Evolutionary conservation across 306 rosid species (phyloP).

Genomic region (Fagus crenata): DNA sequence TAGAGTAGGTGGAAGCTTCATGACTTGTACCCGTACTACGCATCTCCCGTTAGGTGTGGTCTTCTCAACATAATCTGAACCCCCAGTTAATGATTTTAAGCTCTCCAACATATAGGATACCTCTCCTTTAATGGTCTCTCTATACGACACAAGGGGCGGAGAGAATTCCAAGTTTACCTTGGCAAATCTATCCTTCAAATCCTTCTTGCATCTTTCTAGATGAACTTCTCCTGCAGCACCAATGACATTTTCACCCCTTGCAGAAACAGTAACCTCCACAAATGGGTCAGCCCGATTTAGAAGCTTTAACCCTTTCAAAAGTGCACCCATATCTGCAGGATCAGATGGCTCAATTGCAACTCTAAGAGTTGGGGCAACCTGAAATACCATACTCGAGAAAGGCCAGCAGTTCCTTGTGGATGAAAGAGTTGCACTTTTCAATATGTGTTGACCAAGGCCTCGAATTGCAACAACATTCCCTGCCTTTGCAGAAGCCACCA

Average conservation of each 20-base stretch:
- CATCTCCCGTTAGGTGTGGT: slow-evolving; percentile 78
- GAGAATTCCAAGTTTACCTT: slow-evolving; percentile 78
- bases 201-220: slow-evolving; percentile 88
- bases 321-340: slow-evolving; percentile 73
- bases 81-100: slow-evolving; percentile 50
- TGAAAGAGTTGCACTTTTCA: slow-evolving; percentile 89
- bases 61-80: slow-evolving; percentile 66
- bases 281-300: slow-evolving; percentile 86
- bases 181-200: slow-evolving; percentile 88
- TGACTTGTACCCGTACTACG: slow-evolving; percentile 62
- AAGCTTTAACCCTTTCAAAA: slow-evolving; percentile 78
- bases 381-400: slow-evolving; percentile 84
- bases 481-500: slow-evolving; percentile 62
- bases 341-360: slow-evolving; percentile 89
- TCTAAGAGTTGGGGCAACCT: slow-evolving; percentile 76
- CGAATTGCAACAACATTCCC: slow-evolving; percentile 88
- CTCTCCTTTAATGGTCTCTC: slow-evolving; percentile 82
- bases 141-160: slow-evolving; percentile 81
- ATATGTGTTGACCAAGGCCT: slow-evolving; percentile 87
- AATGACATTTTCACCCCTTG: slow-evolving; percentile 80
- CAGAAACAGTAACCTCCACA: slow-evolving; percentile 81
- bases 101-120: slow-evolving; percentile 50
- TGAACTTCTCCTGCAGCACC: slow-evolving; percentile 96
- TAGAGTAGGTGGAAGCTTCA: slow-evolving; percentile 70
- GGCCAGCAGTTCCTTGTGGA: slow-evolving; percentile 87